Percentiles rank a stretch among this genome's conserved stretches.
Evolutionary conservation across 2,329 filamentous ascomycete species (phyloP).

Genomic region (Xenoacremonium recifei): DNA sequence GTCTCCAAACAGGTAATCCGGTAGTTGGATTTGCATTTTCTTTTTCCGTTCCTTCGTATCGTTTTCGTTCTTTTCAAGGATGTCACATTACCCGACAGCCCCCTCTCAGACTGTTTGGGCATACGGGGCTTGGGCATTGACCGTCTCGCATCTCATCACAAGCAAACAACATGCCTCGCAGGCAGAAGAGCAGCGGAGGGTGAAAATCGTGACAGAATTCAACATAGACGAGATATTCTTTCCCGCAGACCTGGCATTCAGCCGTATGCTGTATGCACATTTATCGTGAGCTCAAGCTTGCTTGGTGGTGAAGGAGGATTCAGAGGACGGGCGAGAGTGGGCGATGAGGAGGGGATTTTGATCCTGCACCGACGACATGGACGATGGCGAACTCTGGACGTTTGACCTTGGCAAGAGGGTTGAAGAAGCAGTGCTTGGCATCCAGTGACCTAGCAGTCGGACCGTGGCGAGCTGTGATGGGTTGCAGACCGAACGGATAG

Average conservation of each 20-base stretch:
- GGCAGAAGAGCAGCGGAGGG: slow-evolving; percentile 48
- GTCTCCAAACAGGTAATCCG: slow-evolving; percentile 2
- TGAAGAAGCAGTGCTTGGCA: slow-evolving; percentile 2
- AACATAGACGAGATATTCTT: slow-evolving; percentile 58
- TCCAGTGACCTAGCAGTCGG: slow-evolving; percentile 4
- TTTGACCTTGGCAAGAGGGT: slow-evolving; percentile 1
- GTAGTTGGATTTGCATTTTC: slow-evolving; percentile 6
- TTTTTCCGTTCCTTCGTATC: slow-evolving; percentile 6
- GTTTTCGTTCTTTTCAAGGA: slow-evolving; percentile 8
- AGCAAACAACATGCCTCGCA: slow-evolving; percentile 38
- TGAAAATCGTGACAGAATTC: slow-evolving; percentile 53
- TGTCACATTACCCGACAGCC: slow-evolving; percentile 54
- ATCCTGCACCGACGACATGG: slow-evolving; percentile 23
- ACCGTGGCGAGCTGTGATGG: slow-evolving; percentile 6
- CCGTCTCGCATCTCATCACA: slow-evolving; percentile 50
- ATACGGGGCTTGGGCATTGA: slow-evolving; percentile 57
- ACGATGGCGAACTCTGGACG: slow-evolving; percentile 7
- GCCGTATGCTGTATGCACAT: slow-evolving; percentile 60
- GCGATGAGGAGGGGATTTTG: slow-evolving; percentile 13
- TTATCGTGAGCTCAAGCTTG: slow-evolving; percentile 38
- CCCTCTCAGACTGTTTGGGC: slow-evolving; percentile 56
- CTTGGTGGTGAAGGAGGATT: slow-evolving; percentile 17
- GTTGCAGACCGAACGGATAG: slow-evolving; percentile 17
- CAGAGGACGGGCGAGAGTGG: slow-evolving; percentile 11
- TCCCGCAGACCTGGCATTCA: slow-evolving; percentile 59